Conservation (phyloP, 208 protist species). For the Kentomonas sorsogonicus region DNA sequence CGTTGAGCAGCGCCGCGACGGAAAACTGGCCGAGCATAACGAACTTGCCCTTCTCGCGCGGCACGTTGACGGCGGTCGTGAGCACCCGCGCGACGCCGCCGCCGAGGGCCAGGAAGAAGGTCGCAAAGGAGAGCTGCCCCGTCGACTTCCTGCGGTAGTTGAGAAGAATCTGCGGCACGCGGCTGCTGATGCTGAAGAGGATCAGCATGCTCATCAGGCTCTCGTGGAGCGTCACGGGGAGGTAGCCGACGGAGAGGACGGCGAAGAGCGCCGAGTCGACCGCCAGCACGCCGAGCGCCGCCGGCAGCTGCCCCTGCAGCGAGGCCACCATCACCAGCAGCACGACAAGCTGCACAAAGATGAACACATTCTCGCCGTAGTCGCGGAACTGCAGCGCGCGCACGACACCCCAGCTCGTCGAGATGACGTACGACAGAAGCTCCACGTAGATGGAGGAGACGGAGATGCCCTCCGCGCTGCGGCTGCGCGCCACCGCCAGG, state of each 20-base stretch:
- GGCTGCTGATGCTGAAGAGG: slow-evolving; percentile 59
- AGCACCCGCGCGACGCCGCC: slow-evolving; percentile 64
- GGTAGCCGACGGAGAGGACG: slow-evolving; percentile 29
- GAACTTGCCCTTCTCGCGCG: slow-evolving; percentile 69
- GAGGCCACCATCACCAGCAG: slow-evolving; percentile 61
- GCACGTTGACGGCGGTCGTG: slow-evolving; percentile 78
- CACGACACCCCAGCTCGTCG: slow-evolving; percentile 71
- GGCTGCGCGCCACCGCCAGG: slow-evolving; percentile 44
- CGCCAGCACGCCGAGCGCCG: slow-evolving; percentile 26
- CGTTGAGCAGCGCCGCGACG: slow-evolving; percentile 53
- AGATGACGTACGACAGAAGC: slow-evolving; percentile 70
- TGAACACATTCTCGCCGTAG: slow-evolving; percentile 78
- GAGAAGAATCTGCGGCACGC: slow-evolving; percentile 72
- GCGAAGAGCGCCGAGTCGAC: slow-evolving; percentile 25
- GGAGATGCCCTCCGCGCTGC: slow-evolving; percentile 67
- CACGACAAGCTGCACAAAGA: slow-evolving; percentile 56
- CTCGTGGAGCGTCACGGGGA: slow-evolving; percentile 48
- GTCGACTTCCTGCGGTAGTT: slow-evolving; percentile 63
- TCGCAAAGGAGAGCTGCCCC: slow-evolving; percentile 75
- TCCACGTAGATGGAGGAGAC: slow-evolving; percentile 55
- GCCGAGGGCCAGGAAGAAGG: slow-evolving; percentile 77
- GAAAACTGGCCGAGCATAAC: slow-evolving; percentile 62
- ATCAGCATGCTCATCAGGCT: slow-evolving; percentile 54
- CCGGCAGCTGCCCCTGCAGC: slow-evolving; percentile 35
- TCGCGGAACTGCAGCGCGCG: slow-evolving; percentile 63